Base-by-base conservation (phyloP, 208 protist species). In the Acanthamoeba castellanii region DNA sequence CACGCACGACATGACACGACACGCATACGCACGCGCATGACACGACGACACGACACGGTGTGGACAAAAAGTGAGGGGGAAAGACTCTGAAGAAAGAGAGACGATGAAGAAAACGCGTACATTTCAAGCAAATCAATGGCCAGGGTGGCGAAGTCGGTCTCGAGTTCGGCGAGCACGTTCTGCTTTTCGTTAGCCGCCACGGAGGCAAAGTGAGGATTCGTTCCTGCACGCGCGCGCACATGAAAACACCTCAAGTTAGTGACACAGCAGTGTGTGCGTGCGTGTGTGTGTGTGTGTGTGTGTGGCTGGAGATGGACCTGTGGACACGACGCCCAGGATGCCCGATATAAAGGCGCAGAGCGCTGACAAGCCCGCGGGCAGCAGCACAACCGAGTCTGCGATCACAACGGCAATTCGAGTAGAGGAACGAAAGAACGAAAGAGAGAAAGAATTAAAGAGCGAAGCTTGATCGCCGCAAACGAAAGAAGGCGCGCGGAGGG, bases 181-280 rank as follows among this genome's bases (percentile, higher is more conserved):
- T 82, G 74, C 74, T 82, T 82, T 27, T 82, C 74, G 74, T 82
- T 82, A 82, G 74, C 74, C 42, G 74, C 74, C 74, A 82, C 74
- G 11, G 74, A 82, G 42, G 74, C 74, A 82, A 82, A 82, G 74
- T 82, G 74, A 0, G 74, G 74, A 34, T 82, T 82, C 42, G 74
- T 82, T 82, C 74, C 74, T 82, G 74, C 11, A n/a, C 18, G 57
- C 20, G 25, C 55, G 11, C 55, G 16, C 55, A 11, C 16, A 22
- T 22, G 0, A 3, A 7, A 0, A 57, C 52, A 57, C 52, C 14
- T 2, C 2, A 4, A 25, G 25, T 74, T 2, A 42, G 9, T 37
- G n/a, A 27, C 66, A 37, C 32, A n/a, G 42, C 42, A 47, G 42
- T 9, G 42, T 47, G 42, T 47, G 42, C 7, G 42, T 47, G 42